Percentiles rank a stretch among this genome's conserved stretches.
These are phyloP conservation scores for Colletotrichum cordylinicola DNA, from an alignment of 2,329 filamentous ascomycete genomes.

Conservation along the genomic window DNA sequence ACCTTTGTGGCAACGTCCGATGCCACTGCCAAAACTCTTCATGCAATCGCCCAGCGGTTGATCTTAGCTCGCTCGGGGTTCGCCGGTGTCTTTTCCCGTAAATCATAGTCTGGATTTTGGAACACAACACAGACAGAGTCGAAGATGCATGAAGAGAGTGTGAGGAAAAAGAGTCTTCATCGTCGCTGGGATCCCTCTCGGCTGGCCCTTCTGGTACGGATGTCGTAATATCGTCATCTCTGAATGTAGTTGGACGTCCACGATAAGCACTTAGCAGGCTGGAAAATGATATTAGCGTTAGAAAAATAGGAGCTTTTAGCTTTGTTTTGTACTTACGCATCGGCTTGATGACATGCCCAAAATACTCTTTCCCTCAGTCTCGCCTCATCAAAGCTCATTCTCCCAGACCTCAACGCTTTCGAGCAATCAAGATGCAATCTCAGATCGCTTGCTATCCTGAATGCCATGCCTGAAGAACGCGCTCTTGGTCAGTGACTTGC, in stretches of 20 bases:
- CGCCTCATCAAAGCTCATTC: background rate
- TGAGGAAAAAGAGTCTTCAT: background rate
- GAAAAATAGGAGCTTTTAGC: rapidly evolving
- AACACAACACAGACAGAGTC: background rate
- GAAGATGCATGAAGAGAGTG: background rate
- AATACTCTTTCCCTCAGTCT: constrained; percentile 2
- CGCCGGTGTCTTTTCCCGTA: background rate
- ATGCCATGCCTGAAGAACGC: background rate
- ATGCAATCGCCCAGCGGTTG: background rate
- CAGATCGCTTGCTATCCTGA: background rate
- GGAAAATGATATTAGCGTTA: background rate
- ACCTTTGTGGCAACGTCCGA: background rate
- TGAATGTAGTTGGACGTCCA: background rate
- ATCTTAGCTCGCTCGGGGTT: background rate
- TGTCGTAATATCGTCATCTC: background rate
- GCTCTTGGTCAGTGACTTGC: background rate
- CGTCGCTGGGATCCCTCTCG: background rate
- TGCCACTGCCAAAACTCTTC: background rate
- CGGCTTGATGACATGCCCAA: constrained; percentile 7
- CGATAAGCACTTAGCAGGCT: constrained; percentile 1
- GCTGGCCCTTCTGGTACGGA: background rate
- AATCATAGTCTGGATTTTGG: background rate
- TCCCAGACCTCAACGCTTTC: background rate
- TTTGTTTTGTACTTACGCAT: background rate
- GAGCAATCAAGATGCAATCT: constrained; percentile 7